Base-by-base conservation (phyloP, 192 early-diverging fungal species). In the Backusella tarrabulga region DNA sequence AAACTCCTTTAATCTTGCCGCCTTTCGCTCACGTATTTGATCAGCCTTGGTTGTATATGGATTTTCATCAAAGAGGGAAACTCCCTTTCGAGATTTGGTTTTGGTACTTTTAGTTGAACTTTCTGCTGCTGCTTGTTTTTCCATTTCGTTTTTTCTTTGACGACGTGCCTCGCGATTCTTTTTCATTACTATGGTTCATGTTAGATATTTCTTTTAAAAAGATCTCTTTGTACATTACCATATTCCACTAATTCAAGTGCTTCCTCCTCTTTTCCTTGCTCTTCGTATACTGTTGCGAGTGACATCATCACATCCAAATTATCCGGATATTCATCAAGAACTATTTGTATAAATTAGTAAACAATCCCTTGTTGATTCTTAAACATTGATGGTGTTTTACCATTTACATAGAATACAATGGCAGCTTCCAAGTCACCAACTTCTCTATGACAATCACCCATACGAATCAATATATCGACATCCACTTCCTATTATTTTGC, bases 231-330 rank as follows among this genome's bases (percentile, higher is more conserved):
- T 11, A 12, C n/a, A n/a, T 72, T 79, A 85, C 86, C 86, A 73
- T 80, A 79, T 21, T 87, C 86, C 11, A 86, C 87, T 9, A 88
- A 73, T 11, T 85, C 83, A 14, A 87, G 79, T 7, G 89, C 89
- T 34, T 84, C 81, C 32, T 80, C 83, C 35, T 87, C 82, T 36
- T 86, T 81, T 34, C 93, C 94, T 46, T 91, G 81, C 50, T 91
- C 92, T 76, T 95, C 90, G 68, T 93, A 94, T 0, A 95, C 86
- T 67, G 90, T 82, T 17, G 92, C 93, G 4, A 96, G 78, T 56
- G 89, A 84, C 80, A 92, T 81, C 75, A 89, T 91, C 36, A 89
- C 86, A 50, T 93, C 92, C 23, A 87, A 79, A 77, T 93, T 90
- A 9, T 86, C 73, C 0, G 93, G 90, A n/a, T 88, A 76, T 6